These are phyloP conservation scores for Penicillium odoratum DNA, from an alignment of 495 filamentous ascomycete genomes.

Conservation along the genomic window DNA sequence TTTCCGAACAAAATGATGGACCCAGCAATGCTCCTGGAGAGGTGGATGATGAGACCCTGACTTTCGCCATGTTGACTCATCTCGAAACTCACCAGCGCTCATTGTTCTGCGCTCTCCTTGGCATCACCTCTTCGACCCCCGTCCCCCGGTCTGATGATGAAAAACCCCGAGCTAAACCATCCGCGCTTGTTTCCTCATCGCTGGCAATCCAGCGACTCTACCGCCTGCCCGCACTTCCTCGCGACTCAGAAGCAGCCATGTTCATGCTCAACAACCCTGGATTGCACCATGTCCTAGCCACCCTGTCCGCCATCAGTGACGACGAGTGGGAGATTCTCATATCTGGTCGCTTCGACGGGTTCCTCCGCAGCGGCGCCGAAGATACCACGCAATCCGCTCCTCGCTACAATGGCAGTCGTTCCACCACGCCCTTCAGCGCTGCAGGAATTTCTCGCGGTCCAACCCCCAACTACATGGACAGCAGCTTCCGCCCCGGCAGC, in stretches of 20 bases:
- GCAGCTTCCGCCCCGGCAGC: slow-evolving; percentile 37
- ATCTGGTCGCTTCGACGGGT: slow-evolving; percentile 95
- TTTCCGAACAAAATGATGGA: slow-evolving; percentile 69
- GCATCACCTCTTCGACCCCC: slow-evolving; percentile 58
- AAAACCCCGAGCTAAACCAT: slow-evolving; percentile 59
- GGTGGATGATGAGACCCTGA: slow-evolving; percentile 88
- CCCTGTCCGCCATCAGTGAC: slow-evolving; percentile 79
- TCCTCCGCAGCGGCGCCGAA: slow-evolving; percentile 92
- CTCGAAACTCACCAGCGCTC: slow-evolving; percentile 72
- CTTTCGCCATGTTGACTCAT: slow-evolving; percentile 89
- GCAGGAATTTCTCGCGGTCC: slow-evolving; percentile 41
- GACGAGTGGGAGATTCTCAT: slow-evolving; percentile 96
- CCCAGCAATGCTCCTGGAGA: slow-evolving; percentile 74
- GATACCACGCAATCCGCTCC: slow-evolving; percentile 40
- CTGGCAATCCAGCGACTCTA: slow-evolving; percentile 83
- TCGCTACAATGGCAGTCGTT: slow-evolving; percentile 41
- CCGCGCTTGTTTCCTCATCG: slow-evolving; percentile 68
- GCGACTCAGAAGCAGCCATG: slow-evolving; percentile 82
- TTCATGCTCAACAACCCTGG: slow-evolving; percentile 83
- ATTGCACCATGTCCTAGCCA: slow-evolving; percentile 83
- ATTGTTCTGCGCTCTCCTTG: slow-evolving; percentile 74
- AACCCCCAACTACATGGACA: slow-evolving; percentile 41
- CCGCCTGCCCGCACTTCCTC: slow-evolving; percentile 65
- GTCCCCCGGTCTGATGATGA: slow-evolving; percentile 39
- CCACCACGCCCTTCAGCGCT: slow-evolving; percentile 44